Evolutionary conservation across 495 filamentous ascomycete genomes (phyloP), one percentile per base, ranked within the genome.

Genomic region (Hypoxylon crocopeplum): DNA sequence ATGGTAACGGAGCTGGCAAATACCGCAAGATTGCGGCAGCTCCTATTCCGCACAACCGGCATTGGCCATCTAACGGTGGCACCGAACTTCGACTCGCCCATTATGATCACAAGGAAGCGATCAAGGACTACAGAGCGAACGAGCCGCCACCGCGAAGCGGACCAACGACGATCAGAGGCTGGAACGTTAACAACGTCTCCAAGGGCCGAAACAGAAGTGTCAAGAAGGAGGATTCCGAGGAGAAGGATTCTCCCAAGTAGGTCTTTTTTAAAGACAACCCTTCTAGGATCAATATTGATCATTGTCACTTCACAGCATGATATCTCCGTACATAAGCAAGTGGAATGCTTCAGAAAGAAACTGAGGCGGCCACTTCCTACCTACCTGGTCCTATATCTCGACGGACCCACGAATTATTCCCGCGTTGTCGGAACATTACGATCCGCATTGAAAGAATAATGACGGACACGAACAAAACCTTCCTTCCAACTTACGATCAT

Each of bases 1-100:
- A 67, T 7, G 51, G 71, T 22, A 55, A 51, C 22, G 50, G 58
- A 11, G 20, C 60, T 20, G 48, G 45, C 3, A 78, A 79, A 40
- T 79, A 77, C 61, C 76, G 78, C 15, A 79, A 74, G 58, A 74
- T 81, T 7, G 74, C 77, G 27, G 77, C 78, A 1, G 78, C 78
- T 2, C 78, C 78, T 0, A 74, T 77, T 1, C 74, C 76, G 0
- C 73, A 78, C 2, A 77, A 78, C 53, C 72, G 78, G 3, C 69
- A 73, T 1, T 76, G 72, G 63, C 55, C 62, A 0, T 64, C 51
- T 39, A 79, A 74, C 41, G 73, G 73, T 13, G 66, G 62, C 17
- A 65, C 71, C 16, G 78, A 79, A 41, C 72, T 81, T 5, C 64
- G 75, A 21, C 78, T 78, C 2, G 74, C 79, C 0, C 77, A 72